Evolutionary conservation across 352 stramenopile species (phyloP), one percentile per base, ranked within the genome.

Genomic region (Pythium dissimile): DNA sequence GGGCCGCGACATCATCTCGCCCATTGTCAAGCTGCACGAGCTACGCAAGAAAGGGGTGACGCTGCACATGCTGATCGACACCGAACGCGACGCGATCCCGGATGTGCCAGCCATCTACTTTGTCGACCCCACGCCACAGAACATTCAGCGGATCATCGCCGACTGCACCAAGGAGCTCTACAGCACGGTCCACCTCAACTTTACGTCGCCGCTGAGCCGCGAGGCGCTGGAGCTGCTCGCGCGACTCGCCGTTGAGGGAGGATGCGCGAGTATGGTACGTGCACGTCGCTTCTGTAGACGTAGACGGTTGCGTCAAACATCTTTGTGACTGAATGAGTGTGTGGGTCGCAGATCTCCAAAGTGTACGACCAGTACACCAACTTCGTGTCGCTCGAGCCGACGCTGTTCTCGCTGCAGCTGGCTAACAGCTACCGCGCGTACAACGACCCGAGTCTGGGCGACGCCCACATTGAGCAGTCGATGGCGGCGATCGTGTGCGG

Each of bases 71-170:
- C 76, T 98, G 49, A 73, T 99, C 18, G 86, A 97, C 18, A 76
- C 76, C 18, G 92, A 98, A 45, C 84, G 97, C 5, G 96, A 99
- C 53, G 76, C 89, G 26, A 98, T 99, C 49, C 92, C 95, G 5
- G 96, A 99, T 65, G 97, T 99, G 1, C 94, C 95, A 5, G 97
- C 92, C 34, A 93, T 99, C 24, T 99, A 99, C 74, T 99, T 99
- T 72, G 92, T 98, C 55, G 72, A 89, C 51, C 95, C 97, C 11
- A 99, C 93, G 24, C 76, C 80, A 28, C 84, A 94, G 30, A 99
- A 99, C 67, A 79, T 99, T 20, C 69, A 92, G 48, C 81, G 84
- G n/a, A 97, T 99, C 67, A 88, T 97, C 21, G 66, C 83, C 35
- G 97, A 99, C 79, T 97, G 90, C 67, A 68, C 72, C 23, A 95